Percentiles rank a stretch among this genome's conserved stretches.
These are phyloP conservation scores for Phytophthora aleatoria DNA, from an alignment of 352 stramenopile species.

Conservation along the genomic window DNA sequence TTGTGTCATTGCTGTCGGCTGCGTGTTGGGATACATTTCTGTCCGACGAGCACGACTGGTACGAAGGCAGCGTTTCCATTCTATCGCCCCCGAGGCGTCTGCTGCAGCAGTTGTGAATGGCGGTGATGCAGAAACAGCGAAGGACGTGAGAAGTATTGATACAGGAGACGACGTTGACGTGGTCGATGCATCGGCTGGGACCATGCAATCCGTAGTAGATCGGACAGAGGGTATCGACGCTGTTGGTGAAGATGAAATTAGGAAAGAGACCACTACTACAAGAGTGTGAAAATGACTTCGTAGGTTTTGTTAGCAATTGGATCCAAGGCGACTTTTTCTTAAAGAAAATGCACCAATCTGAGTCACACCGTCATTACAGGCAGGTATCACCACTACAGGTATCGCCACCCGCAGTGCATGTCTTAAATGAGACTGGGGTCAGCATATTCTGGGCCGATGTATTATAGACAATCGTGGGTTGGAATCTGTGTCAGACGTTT, in stretches of 20 bases:
- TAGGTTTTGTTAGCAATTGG: too few species aligned
- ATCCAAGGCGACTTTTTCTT: too few species aligned
- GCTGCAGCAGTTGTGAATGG: neutral
- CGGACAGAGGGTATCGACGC: neutral
- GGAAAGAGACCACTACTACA: too few species aligned
- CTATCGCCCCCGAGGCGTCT: slow-evolving; percentile 21
- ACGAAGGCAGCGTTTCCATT: slow-evolving; percentile 20
- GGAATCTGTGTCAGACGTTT: neutral
- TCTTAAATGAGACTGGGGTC: neutral
- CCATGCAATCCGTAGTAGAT: neutral
- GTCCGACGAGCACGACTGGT: slow-evolving; percentile 21
- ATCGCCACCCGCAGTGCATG: neutral
- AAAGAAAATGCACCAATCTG: too few species aligned
- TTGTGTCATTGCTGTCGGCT: slow-evolving; percentile 21
- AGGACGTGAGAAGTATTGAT: slow-evolving; percentile 17
- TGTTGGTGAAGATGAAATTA: neutral
- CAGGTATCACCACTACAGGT: too few species aligned
- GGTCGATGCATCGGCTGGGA: neutral
- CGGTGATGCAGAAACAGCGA: neutral
- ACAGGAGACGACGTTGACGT: slow-evolving; percentile 2
- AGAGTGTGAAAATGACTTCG: too few species aligned
- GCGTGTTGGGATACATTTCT: slow-evolving; percentile 18
- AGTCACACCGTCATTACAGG: too few species aligned
- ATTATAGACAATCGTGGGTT: neutral
- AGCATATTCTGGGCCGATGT: neutral